Evolutionary conservation across 768 basidiomycete species (phyloP), one percentile per base, ranked within the genome.

Genomic region (Boletellus ananiceps): DNA sequence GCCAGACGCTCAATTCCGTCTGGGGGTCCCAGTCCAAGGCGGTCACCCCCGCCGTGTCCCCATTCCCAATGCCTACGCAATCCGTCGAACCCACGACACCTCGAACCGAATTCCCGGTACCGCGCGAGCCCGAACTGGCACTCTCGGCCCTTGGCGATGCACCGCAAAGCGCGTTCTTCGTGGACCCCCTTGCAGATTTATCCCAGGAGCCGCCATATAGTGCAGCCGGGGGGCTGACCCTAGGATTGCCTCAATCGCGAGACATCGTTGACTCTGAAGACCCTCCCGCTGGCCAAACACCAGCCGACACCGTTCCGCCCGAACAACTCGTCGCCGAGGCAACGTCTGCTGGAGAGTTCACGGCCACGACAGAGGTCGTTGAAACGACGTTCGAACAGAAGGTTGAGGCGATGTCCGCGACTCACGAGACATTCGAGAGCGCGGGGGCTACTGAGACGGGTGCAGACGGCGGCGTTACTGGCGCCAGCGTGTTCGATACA

Each of bases 1-100:
- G 59, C 1, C 69, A 80, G 2, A 57, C 73, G 5, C 71, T 80
- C 38, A 71, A 60, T 18, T 71, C 78, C 0, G 68, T 79, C 5
- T 81, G 81, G 78, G 81, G 80, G 25, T 55, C 67, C 4, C 59
- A 63, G 38, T 60, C 59, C 52, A 62, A 60, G 51, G 52, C 56
- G 21, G 45, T 51, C 54, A 61, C 66, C 36, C 60, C 69, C 44
- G 45, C 64, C 55, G 51, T 60, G 27, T 61, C 69, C n/a, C 57
- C 69, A 21, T 52, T 51, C 44, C 59, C 62, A 23, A 29, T 57
- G 18, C 44, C 58, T 9, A 41, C 48, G 11, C 65, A 45, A 32
- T 68, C 67, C 12, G 46, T 68, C 13, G 61, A 39, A 7, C 54
- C 57, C 27, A 55, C 50, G 35, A 61, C 59, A 1, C 61, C 63